These are phyloP conservation scores for Flaveria ramosissima DNA, from an alignment of 129 eudicot species.

Conservation along the genomic window DNA sequence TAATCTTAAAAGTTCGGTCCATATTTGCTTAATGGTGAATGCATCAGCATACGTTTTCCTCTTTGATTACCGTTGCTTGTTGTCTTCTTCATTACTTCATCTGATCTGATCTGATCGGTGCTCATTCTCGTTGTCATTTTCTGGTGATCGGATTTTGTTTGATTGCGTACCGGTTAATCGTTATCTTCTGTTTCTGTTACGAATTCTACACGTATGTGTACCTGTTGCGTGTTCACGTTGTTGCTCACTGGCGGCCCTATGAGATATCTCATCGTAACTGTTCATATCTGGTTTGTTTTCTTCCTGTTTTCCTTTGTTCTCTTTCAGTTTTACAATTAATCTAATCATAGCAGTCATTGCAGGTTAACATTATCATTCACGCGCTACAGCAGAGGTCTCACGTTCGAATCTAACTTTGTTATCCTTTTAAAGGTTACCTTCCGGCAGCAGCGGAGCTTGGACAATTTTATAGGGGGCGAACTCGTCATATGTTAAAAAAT, in stretches of 20 bases:
- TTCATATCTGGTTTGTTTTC: constrained; percentile 19
- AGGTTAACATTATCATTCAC: constrained; percentile 12
- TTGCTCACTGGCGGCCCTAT: not conserved
- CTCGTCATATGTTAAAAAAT: too few relatives aligned
- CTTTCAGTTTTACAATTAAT: not conserved
- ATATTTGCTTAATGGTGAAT: constrained; percentile 12
- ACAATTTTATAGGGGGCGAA: too few relatives aligned
- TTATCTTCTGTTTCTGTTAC: constrained; percentile 26
- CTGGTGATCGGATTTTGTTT: constrained; percentile 11
- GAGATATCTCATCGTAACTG: not conserved
- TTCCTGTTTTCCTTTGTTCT: not conserved
- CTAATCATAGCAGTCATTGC: constrained; percentile 6
- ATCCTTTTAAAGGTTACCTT: too few relatives aligned
- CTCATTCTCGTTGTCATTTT: not conserved
- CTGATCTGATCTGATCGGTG: not conserved
- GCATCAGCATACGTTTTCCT: not conserved
- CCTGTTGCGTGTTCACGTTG: not conserved
- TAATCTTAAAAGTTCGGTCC: constrained; percentile 10
- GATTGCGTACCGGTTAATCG: constrained; percentile 1
- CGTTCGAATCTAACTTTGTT: too few relatives aligned
- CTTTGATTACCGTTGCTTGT: not conserved
- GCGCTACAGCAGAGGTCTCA: not conserved
- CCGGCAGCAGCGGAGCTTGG: too few relatives aligned
- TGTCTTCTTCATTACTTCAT: not conserved
- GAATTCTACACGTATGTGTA: constrained; percentile 4